Evolutionary conservation across 176 grass and related monocot species (phyloP), one percentile per base, ranked within the genome.

Genomic region (Triticum aestivum): DNA sequence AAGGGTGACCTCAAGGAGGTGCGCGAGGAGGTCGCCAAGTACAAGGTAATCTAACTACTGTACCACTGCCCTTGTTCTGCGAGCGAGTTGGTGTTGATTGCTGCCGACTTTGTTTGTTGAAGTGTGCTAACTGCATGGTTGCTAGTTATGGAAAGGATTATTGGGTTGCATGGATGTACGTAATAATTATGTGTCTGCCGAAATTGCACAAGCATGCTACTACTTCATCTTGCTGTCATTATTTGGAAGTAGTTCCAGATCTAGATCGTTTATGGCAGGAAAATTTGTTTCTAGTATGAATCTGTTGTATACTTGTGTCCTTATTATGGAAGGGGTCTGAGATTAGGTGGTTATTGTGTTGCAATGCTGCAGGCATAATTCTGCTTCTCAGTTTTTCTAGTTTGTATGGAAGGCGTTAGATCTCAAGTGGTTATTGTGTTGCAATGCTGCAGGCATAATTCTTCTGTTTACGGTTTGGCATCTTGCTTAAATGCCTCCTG

Each of bases 1-100:
- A 94, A 97, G 87, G 94, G 91, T 41, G 91, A 97, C 79, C 86
- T 94, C 79, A 97, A 97, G 94, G 94, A 97, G 83, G 89, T 97
- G 23, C 90, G 87, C 69, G 91, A 97, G 85, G 91, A 94, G 83
- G 77, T 97, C 21, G 79, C 89, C 64, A 97, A 97, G 75, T 94
- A 97, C 87, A 97, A 94, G 94, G 94, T 92, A 33, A 38, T 3
- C 6, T 65, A 17, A 37, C 35, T 37, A 37, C 6, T 11, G 15
- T 73, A 0, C 41, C 71, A 9, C 41, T 74, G 12, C 41, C 56
- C 14, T 13, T 23, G n/a, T 7, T 38, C 41, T 8, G 9, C 66
- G 39, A 1, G 71, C 41, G 41, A 47, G n/a, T 27, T 4, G 1
- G 13, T 74, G 18, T 21, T 38, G 23, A 9, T 74, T 74, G 11